phyloP scores from a whole-genome alignment of 2,329 filamentous ascomycete species.

The Colletotrichum phormii region DNA sequence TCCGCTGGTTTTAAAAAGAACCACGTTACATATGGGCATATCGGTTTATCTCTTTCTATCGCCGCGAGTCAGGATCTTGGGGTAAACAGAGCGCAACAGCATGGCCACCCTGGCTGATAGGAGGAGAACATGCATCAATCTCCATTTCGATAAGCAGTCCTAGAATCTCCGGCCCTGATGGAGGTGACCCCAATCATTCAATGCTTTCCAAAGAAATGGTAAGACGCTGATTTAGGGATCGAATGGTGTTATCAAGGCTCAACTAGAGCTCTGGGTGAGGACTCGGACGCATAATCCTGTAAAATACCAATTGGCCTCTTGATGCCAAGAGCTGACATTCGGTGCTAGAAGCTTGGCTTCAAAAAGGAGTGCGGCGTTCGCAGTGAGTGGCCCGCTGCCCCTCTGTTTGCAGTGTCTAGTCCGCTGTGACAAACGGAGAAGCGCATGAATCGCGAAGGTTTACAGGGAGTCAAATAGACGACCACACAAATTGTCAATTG shows the following conservation, averaged over 20 bases:
- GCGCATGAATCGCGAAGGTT: conserved; percentile 25
- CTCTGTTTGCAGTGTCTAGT: conserved; percentile 2
- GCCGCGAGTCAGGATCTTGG: conserved; percentile 26
- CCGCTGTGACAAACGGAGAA: conserved; percentile 7
- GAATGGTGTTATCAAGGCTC: neutral
- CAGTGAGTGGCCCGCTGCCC: neutral
- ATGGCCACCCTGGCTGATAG: conserved; percentile 16
- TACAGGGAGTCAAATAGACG: neutral
- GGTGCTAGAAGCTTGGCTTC: neutral
- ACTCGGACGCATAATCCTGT: neutral
- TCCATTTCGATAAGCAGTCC: neutral
- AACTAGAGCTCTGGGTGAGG: neutral
- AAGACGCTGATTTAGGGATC: neutral
- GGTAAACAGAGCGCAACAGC: neutral
- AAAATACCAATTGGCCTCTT: neutral
- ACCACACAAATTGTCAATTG: neutral
- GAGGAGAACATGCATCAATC: conserved; percentile 7
- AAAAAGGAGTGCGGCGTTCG: neutral
- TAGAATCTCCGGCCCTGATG: neutral
- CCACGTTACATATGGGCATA: neutral
- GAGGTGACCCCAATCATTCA: neutral
- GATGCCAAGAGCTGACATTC: neutral
- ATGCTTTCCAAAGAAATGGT: neutral
- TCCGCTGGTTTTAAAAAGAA: neutral
- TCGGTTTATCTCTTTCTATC: conserved; percentile 12